These are phyloP conservation scores for Kazachstania viticola DNA, from an alignment of 805 yeast genomes.

Conservation along the genomic window DNA sequence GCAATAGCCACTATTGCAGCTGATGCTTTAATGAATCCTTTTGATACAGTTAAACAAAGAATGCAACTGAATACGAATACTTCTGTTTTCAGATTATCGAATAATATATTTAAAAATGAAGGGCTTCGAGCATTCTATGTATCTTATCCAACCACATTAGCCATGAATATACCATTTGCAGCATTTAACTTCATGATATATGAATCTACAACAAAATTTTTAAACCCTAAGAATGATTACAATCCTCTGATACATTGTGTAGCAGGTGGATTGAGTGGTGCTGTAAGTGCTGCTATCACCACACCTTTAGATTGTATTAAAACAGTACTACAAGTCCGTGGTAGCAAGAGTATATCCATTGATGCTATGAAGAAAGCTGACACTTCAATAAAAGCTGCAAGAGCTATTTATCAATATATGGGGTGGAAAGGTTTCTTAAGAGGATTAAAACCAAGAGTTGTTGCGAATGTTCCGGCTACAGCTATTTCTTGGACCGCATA, in stretches of 20 bases:
- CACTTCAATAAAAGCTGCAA: slow-evolving; percentile 63
- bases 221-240: slow-evolving; percentile 69
- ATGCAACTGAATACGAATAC: slow-evolving; percentile 52
- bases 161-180: slow-evolving; percentile 89
- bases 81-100: slow-evolving; percentile 20
- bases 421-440: slow-evolving; percentile 63
- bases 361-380: slow-evolving; percentile 36
- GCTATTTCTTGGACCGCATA: slow-evolving; percentile 97
- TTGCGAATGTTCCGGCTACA: slow-evolving; percentile 89
- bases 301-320: slow-evolving; percentile 92
- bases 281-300: slow-evolving; percentile 86
- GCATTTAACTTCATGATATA: slow-evolving; percentile 89
- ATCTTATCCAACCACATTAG: slow-evolving; percentile 87
- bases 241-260: slow-evolving; percentile 89
- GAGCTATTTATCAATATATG: slow-evolving; percentile 46
- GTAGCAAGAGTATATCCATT: slow-evolving; percentile 33
- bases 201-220: slow-evolving; percentile 64
- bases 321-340: slow-evolving; percentile 80
- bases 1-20: slow-evolving; percentile 85
- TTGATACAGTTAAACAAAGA: slow-evolving; percentile 89
- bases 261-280: slow-evolving; percentile 91
- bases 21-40: slow-evolving; percentile 95
- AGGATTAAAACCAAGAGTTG: slow-evolving; percentile 83
- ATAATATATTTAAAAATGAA: slow-evolving; percentile 43
- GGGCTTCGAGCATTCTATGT: slow-evolving; percentile 77